phyloP scores from a whole-genome alignment of 495 filamentous ascomycete genomes.

The Filosporella fistucella region DNA sequence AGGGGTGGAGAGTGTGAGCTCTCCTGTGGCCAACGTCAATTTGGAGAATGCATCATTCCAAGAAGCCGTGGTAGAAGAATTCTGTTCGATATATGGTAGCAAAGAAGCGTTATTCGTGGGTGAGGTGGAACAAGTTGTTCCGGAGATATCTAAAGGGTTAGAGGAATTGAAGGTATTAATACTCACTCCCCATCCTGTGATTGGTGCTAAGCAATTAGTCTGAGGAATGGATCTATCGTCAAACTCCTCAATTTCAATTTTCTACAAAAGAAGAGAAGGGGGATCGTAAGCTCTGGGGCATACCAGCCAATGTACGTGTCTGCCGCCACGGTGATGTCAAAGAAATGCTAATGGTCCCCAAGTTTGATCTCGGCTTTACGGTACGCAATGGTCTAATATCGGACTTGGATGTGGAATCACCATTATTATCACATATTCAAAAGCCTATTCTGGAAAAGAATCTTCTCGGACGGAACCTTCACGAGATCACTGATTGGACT shows the following conservation, averaged over 20 bases:
- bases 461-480: not conserved
- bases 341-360: not conserved
- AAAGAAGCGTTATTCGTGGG: slow-evolving; percentile 32
- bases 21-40: slow-evolving; percentile 72
- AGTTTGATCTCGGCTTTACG: slow-evolving; percentile 24
- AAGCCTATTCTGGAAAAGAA: too few species aligned
- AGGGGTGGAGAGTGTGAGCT: slow-evolving; percentile 91
- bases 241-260: slow-evolving; percentile 83
- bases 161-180: slow-evolving; percentile 53
- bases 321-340: too few species aligned
- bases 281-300: slow-evolving; percentile 40
- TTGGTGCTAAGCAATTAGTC: slow-evolving; percentile 41
- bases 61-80: slow-evolving; percentile 44
- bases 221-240: slow-evolving; percentile 70
- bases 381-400: slow-evolving; percentile 36
- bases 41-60: slow-evolving; percentile 42
- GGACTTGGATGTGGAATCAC: not conserved
- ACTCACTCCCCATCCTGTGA: not conserved
- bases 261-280: slow-evolving; percentile 44
- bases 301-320: slow-evolving; percentile 32
- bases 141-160: slow-evolving; percentile 42
- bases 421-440: too few species aligned
- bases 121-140: slow-evolving; percentile 39
- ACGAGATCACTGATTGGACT: slow-evolving; percentile 4
- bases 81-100: slow-evolving; percentile 48